A percentile compares a stretch with the other conserved stretches of the same genome.
Conservation (phyloP, 164 flowering plant species). For the Vitis rotundifolia region DNA sequence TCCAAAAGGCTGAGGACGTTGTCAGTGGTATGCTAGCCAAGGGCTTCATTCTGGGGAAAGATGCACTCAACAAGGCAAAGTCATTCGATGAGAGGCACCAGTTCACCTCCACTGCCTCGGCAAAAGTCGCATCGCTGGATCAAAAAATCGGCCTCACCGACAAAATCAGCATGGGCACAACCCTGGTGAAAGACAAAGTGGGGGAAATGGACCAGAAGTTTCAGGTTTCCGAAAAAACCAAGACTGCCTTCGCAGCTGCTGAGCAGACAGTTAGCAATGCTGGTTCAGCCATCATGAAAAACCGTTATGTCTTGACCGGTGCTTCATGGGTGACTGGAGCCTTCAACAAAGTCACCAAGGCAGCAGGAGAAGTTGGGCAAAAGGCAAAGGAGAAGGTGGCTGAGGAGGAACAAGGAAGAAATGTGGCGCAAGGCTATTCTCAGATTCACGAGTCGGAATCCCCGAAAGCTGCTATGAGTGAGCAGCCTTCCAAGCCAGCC, state of each 20-base stretch:
- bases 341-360: slow-evolving; percentile 29
- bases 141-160: slow-evolving; percentile 30
- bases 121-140: slow-evolving; percentile 25
- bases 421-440: slow-evolving; percentile 10
- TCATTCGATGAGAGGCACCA: slow-evolving; percentile 33
- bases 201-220: slow-evolving; percentile 35
- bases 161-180: slow-evolving; percentile 25
- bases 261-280: slow-evolving; percentile 38
- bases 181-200: slow-evolving; percentile 26
- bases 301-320: slow-evolving; percentile 35
- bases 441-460: slow-evolving; percentile 12
- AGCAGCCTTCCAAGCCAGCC: slow-evolving; percentile 4
- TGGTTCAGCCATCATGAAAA: slow-evolving; percentile 41
- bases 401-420: slow-evolving; percentile 19
- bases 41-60: slow-evolving; percentile 33
- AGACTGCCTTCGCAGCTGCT: slow-evolving; percentile 36
- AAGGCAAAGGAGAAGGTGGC: slow-evolving; percentile 34
- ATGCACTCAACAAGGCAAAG: slow-evolving; percentile 30
- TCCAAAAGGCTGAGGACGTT: slow-evolving; percentile 31
- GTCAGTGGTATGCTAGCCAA: slow-evolving; percentile 32
- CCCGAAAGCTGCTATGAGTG: slow-evolving; percentile 6
- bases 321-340: slow-evolving; percentile 36
- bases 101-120: slow-evolving; percentile 27
- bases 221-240: slow-evolving; percentile 45
- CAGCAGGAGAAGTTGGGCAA: slow-evolving; percentile 41